These are phyloP conservation scores for Meyerozyma carpophila DNA, from an alignment of 1,139 yeast genomes.

Conservation along the genomic window DNA sequence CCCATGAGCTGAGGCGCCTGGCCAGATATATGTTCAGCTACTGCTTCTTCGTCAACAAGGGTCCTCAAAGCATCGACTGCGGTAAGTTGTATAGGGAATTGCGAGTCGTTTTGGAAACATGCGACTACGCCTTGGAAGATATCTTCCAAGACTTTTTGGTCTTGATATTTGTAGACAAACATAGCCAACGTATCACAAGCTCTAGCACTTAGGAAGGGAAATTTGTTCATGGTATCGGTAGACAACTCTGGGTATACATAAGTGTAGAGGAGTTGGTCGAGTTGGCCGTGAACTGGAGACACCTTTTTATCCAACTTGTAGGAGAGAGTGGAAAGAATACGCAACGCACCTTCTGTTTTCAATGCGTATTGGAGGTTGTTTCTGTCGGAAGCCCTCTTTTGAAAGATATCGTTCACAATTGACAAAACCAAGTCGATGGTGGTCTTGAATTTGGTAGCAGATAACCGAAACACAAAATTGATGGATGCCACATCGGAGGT, in stretches of 20 bases:
- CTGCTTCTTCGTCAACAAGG: conserved; percentile 42
- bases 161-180: conserved; percentile 35
- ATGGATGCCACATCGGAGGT: conserved; percentile 82
- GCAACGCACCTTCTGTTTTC: conserved; percentile 47
- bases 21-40: conserved; percentile 41
- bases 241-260: conserved; percentile 45
- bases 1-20: conserved; percentile 52
- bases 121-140: conserved; percentile 40
- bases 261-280: conserved; percentile 39
- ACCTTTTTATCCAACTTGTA: conserved; percentile 32
- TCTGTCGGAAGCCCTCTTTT: conserved; percentile 31
- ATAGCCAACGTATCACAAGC: conserved; percentile 53
- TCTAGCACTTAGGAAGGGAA: conserved; percentile 50
- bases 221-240: conserved; percentile 21
- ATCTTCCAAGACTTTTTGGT: conserved; percentile 35
- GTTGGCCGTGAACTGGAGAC: conserved; percentile 42
- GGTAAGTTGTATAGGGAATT: conserved; percentile 47
- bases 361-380: conserved; percentile 28
- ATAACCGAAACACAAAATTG: conserved; percentile 56
- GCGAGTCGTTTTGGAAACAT: conserved; percentile 38
- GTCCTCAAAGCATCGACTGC: conserved; percentile 52
- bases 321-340: conserved; percentile 43
- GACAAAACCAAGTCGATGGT: conserved; percentile 37
- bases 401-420: conserved; percentile 48
- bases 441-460: conserved; percentile 43